Base-by-base conservation (phyloP, 768 basidiomycete genomes). In the Leccinum incarnatum region DNA sequence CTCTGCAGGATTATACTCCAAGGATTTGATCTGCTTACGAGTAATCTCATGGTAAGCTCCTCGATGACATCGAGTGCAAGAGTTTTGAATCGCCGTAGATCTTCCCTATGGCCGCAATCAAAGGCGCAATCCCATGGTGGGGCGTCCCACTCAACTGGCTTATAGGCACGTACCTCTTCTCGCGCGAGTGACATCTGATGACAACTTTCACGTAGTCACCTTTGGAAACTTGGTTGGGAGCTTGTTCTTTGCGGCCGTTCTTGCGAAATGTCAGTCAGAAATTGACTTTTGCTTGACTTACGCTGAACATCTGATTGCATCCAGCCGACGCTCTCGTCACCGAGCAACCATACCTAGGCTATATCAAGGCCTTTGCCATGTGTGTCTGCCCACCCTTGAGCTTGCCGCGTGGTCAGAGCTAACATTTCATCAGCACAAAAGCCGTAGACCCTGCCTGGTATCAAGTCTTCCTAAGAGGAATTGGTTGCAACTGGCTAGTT, bases 401-500 rank as follows among this genome's bases (percentile, higher is more conserved):
- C 23, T 23, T 23, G 23, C 9, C 6, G 1, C 19, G 8, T 25
- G 55, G 53, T 55, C 27, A 48, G 40, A 53, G 30, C 48, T 68
- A n/a, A 55, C 34, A 23, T 37, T 15, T 50, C 17, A 34, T 17
- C 51, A 89, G 88, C 49, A 69, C 81, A 40, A 90, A 89, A 67
- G 88, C 87, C 1, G 72, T 73, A 1, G 81, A 83, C 11, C 88
- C 88, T 2, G 71, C 78, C 32, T 90, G 87, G 87, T 78, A 88
- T 68, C 83, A 90, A 67, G 85, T 90, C 37, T 84, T 90, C 72
- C 72, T 90, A 19, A 77, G 87, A 15, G 88, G 88, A 0, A 87
- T 90, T 61, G 88, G 81, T 6, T 90, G 88, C 62, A 90, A 90
- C 63, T 90, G 87, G 87, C 77, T 90, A 1, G 88, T 90, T 37